Evolutionary conservation across 768 basidiomycete species (phyloP), one percentile per base, ranked within the genome.

Genomic region (Tricholoma hemisulphureum): DNA sequence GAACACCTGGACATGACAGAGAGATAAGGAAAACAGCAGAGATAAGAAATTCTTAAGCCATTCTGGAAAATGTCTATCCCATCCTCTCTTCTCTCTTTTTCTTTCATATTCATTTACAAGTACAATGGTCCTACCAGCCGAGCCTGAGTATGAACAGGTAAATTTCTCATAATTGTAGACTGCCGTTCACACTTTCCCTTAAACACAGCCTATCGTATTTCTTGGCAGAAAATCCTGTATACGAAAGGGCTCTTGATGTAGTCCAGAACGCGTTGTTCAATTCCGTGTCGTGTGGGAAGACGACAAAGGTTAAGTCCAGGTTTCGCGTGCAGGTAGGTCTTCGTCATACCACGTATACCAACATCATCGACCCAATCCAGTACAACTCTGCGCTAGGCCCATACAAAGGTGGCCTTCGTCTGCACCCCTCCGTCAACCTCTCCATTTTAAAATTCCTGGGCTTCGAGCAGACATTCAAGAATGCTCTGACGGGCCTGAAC

Each of bases 401-500:
- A 41, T 88, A 88, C 80, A 87, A 88, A 72, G 88, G 88, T 60
- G 88, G 88, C 71, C 83, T 89, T 64, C 84, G 88, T 62, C 81
- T 91, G 52, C 88, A 89, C 77, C 87, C 87, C 60, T 83, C 84
- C 53, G 88, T 91, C 75, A 89, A 89, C 77, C 81, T 91, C 35
- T 87, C 86, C 64, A 89, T 91, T 76, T 82, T 91, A 72, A 91
- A 91, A 70, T 91, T 91, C 84, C 82, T 91, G 62, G 88, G 88
- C 45, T 88, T 89, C 73, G 88, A 91, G 74, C 88, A 91, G 71
- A 85, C 81, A 60, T 89, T 89, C 82, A 89, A 89, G 75, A 89
- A 91, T 73, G 88, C 88, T 34, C 78, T 91, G 24, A 89, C 88
- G 13, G 88, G 88, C 29, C 75, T 89, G 55, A 82, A 75, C 73